Evolutionary conservation across 495 filamentous ascomycete species (phyloP).

Genomic region (Hypoxylon intermedium): DNA sequence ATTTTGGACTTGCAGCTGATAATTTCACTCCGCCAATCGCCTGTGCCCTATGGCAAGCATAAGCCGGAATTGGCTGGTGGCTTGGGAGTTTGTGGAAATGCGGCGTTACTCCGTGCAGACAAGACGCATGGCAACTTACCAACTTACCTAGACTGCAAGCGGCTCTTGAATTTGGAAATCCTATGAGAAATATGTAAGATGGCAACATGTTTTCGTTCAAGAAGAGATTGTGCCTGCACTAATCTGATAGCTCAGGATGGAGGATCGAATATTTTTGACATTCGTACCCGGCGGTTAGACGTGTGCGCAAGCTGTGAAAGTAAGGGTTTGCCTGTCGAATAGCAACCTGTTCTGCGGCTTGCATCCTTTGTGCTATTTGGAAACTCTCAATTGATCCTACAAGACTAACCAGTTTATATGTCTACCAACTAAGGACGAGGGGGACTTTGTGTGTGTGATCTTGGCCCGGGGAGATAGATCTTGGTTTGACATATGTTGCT

Average conservation of each 20-base stretch:
- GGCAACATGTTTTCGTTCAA: neutral
- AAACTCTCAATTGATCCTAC: too few relatives aligned
- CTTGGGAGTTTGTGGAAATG: slow-evolving; percentile 26
- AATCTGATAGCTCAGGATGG: neutral
- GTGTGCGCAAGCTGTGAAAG: too few relatives aligned
- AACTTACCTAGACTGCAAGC: slow-evolving; percentile 8
- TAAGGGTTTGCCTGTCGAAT: too few relatives aligned
- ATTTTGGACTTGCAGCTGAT: slow-evolving; percentile 44
- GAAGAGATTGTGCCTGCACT: neutral
- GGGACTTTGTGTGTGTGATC: neutral
- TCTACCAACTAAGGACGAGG: too few relatives aligned
- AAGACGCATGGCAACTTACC: neutral
- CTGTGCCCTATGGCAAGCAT: slow-evolving; percentile 24
- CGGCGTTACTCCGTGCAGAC: slow-evolving; percentile 28
- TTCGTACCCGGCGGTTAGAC: neutral
- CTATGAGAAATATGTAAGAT: neutral
- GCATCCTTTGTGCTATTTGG: too few relatives aligned
- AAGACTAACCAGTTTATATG: too few relatives aligned
- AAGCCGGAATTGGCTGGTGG: slow-evolving; percentile 37
- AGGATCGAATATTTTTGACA: neutral
- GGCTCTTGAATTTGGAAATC: slow-evolving; percentile 14
- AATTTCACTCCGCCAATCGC: slow-evolving; percentile 41
- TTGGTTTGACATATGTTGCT: neutral
- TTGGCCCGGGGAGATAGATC: neutral
- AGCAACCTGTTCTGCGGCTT: too few relatives aligned